These are phyloP conservation scores for Neoarthrinium moseri DNA, from an alignment of 2,329 filamentous ascomycete species.

Conservation along the genomic window DNA sequence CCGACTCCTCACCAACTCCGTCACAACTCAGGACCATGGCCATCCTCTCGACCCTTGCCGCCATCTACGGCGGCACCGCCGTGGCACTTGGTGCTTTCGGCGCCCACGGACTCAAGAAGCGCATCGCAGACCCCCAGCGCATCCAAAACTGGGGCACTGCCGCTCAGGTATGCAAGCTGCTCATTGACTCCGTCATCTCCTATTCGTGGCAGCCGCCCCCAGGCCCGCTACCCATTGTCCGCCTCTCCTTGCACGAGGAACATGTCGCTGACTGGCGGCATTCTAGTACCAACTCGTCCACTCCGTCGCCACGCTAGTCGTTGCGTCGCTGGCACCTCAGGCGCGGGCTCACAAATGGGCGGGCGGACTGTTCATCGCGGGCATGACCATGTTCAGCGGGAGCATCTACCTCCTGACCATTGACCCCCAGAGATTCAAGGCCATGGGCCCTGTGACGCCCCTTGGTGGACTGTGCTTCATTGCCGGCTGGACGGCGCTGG, in stretches of 20 bases:
- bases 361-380: constrained; percentile 58
- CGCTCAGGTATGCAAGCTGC: constrained; percentile 48
- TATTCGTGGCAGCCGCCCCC: no score
- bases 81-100: constrained; percentile 66
- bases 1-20: background rate
- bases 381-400: constrained; percentile 67
- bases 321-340: constrained; percentile 48
- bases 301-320: constrained; percentile 57
- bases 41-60: constrained; percentile 60
- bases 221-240: no score
- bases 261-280: no score
- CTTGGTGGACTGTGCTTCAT: constrained; percentile 64
- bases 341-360: constrained; percentile 58
- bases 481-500: constrained; percentile 56
- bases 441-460: constrained; percentile 64
- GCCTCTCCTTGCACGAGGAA: no score
- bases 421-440: constrained; percentile 59
- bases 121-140: constrained; percentile 56
- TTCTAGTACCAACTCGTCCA: constrained; percentile 53
- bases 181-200: no score
- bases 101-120: constrained; percentile 63
- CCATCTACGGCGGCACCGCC: constrained; percentile 59
- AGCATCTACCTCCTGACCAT: constrained; percentile 63
- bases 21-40: constrained; percentile 8
- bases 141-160: constrained; percentile 63